Base-by-base conservation (phyloP, 352 stramenopile species). In the Saprolegnia parasitica region DNA sequence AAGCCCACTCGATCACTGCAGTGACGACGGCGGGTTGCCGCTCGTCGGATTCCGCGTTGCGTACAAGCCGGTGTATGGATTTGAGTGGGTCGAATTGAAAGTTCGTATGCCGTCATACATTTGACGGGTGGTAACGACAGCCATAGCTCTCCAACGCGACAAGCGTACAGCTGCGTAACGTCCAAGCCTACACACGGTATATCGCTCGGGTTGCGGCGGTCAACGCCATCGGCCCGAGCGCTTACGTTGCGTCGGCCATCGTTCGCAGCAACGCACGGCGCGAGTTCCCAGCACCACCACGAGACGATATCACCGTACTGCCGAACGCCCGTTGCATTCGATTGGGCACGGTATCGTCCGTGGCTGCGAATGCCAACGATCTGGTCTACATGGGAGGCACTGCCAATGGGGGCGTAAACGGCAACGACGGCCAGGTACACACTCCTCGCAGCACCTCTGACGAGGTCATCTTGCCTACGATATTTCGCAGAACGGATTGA, bases 381-480 rank as follows among this genome's bases (percentile, higher is more conserved):
- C 37, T 55, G 39, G 49, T 40, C 20, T 67, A 67, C 40, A 67
- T 67, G 35, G 58, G 39, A 8, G 58, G 58, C 18, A 56, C 42
- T 37, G 40, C 20, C 40, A 67, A 67, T 40, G 58, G 58, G 10
- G 58, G 58, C 2, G 9, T 10, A 6, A 18, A 39, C 20, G 58
- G 58, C 58, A 26, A 26, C 15, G 58, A 67, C 40, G 58, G 58
- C 4, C 58, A 67, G 58, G 58, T 67, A 40, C 23, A 29, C n/a
- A 49, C 5, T 35, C 5, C 5, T 35, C 5, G 2, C 29, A 35
- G 5, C 29, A 35, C 29, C 5, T 35, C 29, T 35, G 29, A 35
- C 29, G 29, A 35, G 29, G 5, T 35, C 29, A 35, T 5, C 29
- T 5, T 2, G 5, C 29, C 29, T 35, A 6, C 29, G 5, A 35